Evolutionary conservation across 2,329 filamentous ascomycete genomes (phyloP).

Genomic region (Fusarium chaquense): DNA sequence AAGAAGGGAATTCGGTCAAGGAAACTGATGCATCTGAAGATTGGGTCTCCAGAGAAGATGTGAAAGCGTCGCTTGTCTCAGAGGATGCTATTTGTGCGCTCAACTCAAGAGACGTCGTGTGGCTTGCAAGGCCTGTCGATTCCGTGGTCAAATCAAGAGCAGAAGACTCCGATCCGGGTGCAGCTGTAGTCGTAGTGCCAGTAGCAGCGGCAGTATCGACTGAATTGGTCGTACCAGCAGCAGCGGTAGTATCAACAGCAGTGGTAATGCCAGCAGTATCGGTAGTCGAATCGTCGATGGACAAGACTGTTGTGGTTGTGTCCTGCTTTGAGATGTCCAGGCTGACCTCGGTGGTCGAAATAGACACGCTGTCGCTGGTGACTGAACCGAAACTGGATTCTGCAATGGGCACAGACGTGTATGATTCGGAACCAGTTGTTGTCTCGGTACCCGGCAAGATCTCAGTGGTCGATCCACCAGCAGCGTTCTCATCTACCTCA

Average conservation of each 20-base stretch:
- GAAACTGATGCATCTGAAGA: slow-evolving; percentile 13
- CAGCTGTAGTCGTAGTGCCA: background rate
- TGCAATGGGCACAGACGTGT: background rate
- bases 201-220: background rate
- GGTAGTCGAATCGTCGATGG: background rate
- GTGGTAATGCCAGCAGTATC: background rate
- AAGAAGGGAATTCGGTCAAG: slow-evolving; percentile 16
- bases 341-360: background rate
- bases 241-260: background rate
- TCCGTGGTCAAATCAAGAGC: background rate
- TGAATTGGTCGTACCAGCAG: background rate
- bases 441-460: background rate
- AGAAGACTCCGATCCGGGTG: background rate
- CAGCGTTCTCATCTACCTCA: rapidly evolving
- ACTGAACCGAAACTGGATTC: background rate
- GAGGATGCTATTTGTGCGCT: background rate
- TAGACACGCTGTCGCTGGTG: background rate
- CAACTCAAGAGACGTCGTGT: background rate
- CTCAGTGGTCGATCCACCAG: background rate
- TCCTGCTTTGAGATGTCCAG: background rate
- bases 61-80: background rate
- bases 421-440: background rate
- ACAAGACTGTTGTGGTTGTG: background rate
- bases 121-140: background rate
- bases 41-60: background rate